These are phyloP conservation scores for Bromus sterilis DNA, from an alignment of 176 grass and related monocot species.

Conservation along the genomic window DNA sequence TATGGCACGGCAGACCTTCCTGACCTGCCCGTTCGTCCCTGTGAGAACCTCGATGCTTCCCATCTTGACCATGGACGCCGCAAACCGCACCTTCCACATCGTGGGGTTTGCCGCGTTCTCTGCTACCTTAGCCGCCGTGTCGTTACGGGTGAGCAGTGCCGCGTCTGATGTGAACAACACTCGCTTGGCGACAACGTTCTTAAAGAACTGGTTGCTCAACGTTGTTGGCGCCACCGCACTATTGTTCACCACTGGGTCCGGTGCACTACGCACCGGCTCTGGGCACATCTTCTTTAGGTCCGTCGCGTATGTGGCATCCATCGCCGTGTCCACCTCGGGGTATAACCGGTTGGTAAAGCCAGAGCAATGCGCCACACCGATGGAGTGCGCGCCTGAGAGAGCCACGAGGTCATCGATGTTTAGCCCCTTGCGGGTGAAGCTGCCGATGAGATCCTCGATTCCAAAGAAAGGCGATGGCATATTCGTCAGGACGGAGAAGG, in stretches of 20 bases:
- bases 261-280: not conserved
- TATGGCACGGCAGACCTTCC: slow-evolving; percentile 14
- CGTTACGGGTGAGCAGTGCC: slow-evolving; percentile 1
- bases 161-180: slow-evolving; percentile 38
- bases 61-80: slow-evolving; percentile 39
- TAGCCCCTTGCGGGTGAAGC: not conserved
- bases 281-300: slow-evolving; percentile 22
- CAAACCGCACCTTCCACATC: slow-evolving; percentile 24
- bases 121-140: not conserved
- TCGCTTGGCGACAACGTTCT: not conserved
- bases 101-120: not conserved
- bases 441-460: not conserved
- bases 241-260: slow-evolving; percentile 10
- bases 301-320: slow-evolving; percentile 17
- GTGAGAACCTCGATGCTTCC: slow-evolving; percentile 26
- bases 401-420: not conserved
- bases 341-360: not conserved
- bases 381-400: not conserved
- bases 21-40: slow-evolving; percentile 19
- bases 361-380: not conserved
- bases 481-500: not conserved
- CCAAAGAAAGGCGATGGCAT: not conserved
- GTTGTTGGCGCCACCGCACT: not conserved
- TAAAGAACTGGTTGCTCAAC: slow-evolving; percentile 27
- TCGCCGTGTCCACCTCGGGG: not conserved